A percentile compares a stretch with the other conserved stretches of the same genome.
phyloP scores from a whole-genome alignment of 208 protist genomes.

The Plasmodiophora brassicae region DNA sequence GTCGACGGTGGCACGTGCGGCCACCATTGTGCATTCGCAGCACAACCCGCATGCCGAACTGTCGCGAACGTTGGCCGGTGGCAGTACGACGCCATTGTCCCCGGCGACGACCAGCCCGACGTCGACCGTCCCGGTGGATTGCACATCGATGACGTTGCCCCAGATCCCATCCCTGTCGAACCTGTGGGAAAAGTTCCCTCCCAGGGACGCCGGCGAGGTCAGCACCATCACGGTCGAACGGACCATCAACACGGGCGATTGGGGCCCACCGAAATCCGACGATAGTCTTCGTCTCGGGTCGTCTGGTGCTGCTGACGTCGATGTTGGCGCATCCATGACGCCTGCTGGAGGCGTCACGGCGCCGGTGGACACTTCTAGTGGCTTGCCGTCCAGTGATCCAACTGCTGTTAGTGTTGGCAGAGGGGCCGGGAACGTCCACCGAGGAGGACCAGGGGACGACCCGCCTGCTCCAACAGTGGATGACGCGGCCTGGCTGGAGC shows the following conservation, averaged over 20 bases:
- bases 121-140: neutral
- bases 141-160: neutral
- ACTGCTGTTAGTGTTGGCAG: too few species aligned
- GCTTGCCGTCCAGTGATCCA: too few species aligned
- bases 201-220: neutral
- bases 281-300: too few species aligned
- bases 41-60: conserved; percentile 26
- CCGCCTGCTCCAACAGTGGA: neutral
- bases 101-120: neutral
- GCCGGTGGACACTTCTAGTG: too few species aligned
- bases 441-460: too few species aligned
- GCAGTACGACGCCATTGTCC: neutral
- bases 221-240: neutral
- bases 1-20: neutral
- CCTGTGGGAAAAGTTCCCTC: neutral
- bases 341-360: too few species aligned
- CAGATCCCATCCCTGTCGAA: neutral
- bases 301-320: too few species aligned
- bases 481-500: neutral
- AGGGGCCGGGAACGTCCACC: too few species aligned
- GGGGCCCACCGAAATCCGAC: neutral
- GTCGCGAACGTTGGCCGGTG: neutral
- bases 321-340: too few species aligned
- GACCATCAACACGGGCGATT: neutral
- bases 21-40: neutral